Conservation (phyloP, 2,329 filamentous ascomycete species). For the Botrytis porri region DNA sequence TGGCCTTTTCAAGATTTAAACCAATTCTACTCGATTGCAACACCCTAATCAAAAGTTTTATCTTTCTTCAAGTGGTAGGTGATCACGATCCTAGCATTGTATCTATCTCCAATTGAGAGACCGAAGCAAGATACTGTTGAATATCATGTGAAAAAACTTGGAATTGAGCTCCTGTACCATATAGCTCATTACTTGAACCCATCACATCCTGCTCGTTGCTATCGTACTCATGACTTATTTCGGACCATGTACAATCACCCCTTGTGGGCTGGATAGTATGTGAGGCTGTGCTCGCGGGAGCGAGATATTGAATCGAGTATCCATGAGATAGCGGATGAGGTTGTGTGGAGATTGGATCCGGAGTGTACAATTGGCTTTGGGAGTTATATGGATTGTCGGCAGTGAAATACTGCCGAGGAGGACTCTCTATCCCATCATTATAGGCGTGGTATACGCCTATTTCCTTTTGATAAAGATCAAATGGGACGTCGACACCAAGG, state of each 20-base stretch:
- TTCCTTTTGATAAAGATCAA: conserved; percentile 4
- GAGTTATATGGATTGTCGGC: neutral
- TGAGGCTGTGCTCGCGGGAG: neutral
- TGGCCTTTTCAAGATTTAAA: neutral
- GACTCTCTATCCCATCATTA: neutral
- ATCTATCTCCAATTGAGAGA: conserved; percentile 5
- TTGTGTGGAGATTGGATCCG: neutral
- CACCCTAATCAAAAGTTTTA: neutral
- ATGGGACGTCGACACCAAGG: conserved; percentile 8
- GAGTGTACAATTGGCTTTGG: neutral
- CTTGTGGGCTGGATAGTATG: neutral
- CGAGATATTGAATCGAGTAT: conserved; percentile 2
- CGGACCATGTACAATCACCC: neutral
- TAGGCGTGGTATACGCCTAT: neutral
- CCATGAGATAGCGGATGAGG: neutral
- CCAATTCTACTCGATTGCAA: neutral
- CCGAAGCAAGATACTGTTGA: neutral
- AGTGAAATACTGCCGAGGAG: neutral
- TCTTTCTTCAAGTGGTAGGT: neutral
- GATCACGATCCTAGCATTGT: neutral
- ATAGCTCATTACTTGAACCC: neutral
- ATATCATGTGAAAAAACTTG: neutral
- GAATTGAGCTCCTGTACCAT: conserved; percentile 9
- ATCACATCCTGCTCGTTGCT: neutral
- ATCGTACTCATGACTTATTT: neutral